Percentiles rank a stretch among this genome's conserved stretches.
Evolutionary conservation across 2,329 filamentous ascomycete species (phyloP).

Genomic region (Tolypocladium amazonense): DNA sequence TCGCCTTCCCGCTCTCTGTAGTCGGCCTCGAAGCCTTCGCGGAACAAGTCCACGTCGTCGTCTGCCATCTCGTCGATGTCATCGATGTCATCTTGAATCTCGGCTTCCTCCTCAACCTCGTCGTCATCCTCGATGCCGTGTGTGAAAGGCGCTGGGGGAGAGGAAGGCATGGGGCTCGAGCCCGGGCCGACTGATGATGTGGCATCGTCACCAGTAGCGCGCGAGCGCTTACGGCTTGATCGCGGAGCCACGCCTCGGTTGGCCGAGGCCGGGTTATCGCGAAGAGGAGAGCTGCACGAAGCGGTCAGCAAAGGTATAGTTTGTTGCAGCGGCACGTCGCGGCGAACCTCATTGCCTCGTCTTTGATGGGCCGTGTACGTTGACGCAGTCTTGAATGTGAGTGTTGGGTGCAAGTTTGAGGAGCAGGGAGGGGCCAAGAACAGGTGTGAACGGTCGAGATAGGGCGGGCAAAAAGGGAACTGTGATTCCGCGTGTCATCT

Average conservation of each 20-base stretch:
- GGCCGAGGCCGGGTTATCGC: constrained; percentile 69
- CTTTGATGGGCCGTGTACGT: background rate
- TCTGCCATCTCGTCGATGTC: constrained; percentile 76
- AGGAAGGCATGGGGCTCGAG: constrained; percentile 57
- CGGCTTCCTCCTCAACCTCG: constrained; percentile 60
- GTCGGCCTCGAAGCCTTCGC: constrained; percentile 61
- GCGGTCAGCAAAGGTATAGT: constrained; percentile 2
- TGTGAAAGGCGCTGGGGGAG: constrained; percentile 47
- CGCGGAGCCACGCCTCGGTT: constrained; percentile 58
- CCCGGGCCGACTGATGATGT: constrained; percentile 39
- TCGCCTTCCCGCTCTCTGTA: constrained; percentile 59
- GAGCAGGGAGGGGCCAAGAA: background rate
- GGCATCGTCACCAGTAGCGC: constrained; percentile 39
- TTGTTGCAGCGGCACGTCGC: background rate
- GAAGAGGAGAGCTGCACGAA: constrained; percentile 62
- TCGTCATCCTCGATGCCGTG: constrained; percentile 61
- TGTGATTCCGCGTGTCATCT: constrained; percentile 13
- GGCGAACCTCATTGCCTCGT: constrained; percentile 13
- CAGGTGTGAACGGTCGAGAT: constrained; percentile 8
- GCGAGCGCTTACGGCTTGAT: constrained; percentile 44
- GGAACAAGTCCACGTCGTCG: constrained; percentile 71
- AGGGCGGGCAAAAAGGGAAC: constrained; percentile 7
- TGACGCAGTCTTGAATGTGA: background rate
- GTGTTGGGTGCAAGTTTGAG: background rate
- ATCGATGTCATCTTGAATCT: constrained; percentile 62